Evolutionary conservation across 2,329 filamentous ascomycete genomes (phyloP).

Genomic region (Cladosporium sp.): DNA sequence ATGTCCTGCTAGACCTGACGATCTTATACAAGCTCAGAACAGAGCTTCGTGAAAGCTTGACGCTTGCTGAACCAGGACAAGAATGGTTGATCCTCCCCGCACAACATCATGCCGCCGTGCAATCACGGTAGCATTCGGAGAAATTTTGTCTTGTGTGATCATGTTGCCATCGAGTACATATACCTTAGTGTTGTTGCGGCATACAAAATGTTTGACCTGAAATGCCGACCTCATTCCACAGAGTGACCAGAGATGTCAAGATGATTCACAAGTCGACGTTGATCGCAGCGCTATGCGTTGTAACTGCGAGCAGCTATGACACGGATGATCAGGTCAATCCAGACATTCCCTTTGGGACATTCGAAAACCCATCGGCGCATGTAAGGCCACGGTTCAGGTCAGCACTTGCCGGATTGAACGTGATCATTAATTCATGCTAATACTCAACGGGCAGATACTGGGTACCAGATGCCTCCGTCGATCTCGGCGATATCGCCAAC

Average conservation of each 20-base stretch:
- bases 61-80: neutral
- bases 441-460: slow-evolving; percentile 38
- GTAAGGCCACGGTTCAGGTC: slow-evolving; percentile 33
- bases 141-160: neutral
- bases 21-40: slow-evolving; percentile 10
- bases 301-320: neutral
- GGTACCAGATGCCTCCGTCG: slow-evolving; percentile 42
- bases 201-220: neutral
- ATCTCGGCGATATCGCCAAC: slow-evolving; percentile 30
- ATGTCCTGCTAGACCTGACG: slow-evolving; percentile 2
- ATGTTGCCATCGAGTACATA: neutral
- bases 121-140: neutral
- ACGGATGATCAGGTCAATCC: slow-evolving; percentile 28
- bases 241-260: neutral
- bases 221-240: neutral
- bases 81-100: slow-evolving; percentile 7
- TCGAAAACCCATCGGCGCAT: slow-evolving; percentile 33
- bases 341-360: slow-evolving; percentile 29
- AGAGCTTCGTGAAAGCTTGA: slow-evolving; percentile 11
- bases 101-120: neutral
- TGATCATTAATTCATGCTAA: neutral
- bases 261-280: neutral
- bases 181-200: neutral
- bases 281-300: neutral
- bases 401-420: neutral